These are phyloP conservation scores for Geranium brycei DNA, from an alignment of 345 rosid genomes.

Conservation along the genomic window DNA sequence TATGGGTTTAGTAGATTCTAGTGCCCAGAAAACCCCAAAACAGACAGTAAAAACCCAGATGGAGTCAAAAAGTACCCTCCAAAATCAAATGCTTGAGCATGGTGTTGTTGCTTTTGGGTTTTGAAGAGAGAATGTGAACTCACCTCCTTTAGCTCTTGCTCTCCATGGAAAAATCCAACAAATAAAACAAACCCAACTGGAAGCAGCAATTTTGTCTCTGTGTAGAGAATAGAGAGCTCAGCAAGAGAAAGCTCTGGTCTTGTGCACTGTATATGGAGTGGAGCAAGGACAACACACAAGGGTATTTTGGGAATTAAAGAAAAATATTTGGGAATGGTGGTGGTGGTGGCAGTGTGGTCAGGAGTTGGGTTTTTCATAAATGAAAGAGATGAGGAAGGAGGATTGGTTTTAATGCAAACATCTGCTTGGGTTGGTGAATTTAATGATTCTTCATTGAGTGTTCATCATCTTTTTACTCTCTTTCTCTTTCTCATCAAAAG, in stretches of 20 bases:
- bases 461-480: neutral
- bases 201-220: conserved; percentile 28
- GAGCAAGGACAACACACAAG: conserved; percentile 7
- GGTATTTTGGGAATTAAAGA: conserved; percentile 7
- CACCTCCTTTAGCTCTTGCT: conserved; percentile 19
- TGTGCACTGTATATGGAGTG: neutral
- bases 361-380: conserved; percentile 26
- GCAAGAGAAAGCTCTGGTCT: neutral
- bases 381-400: conserved; percentile 11
- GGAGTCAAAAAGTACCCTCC: too few relatives aligned
- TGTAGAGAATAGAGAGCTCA: conserved; percentile 12
- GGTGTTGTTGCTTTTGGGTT: conserved; percentile 3
- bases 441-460: conserved; percentile 30
- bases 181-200: conserved; percentile 23
- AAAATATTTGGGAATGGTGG: conserved; percentile 10
- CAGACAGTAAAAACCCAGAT: neutral
- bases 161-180: conserved; percentile 20
- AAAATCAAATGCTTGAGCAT: too few relatives aligned
- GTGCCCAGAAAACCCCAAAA: neutral
- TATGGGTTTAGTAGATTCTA: neutral
- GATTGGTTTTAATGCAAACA: conserved; percentile 3
- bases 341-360: conserved; percentile 2
- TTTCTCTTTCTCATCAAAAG: neutral
- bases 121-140: conserved; percentile 13
- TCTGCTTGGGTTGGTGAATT: conserved; percentile 17